phyloP scores from a whole-genome alignment of 345 rosid genomes.

The Dimocarpus longan region DNA sequence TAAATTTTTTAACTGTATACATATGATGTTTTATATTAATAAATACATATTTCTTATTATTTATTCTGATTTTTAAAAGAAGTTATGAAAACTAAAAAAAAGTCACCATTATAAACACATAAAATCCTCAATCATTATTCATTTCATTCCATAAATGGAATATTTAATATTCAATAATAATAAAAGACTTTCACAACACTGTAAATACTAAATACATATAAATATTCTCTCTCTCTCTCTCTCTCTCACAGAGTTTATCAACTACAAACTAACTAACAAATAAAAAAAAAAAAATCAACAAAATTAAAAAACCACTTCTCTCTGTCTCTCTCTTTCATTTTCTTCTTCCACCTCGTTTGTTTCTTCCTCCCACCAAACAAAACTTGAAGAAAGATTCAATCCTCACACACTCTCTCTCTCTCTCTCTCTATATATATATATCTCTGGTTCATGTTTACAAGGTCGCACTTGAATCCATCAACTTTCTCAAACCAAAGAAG shows the following conservation, averaged over 20 bases:
- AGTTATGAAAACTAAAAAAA: no score
- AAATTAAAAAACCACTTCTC: not conserved
- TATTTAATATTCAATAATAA: no score
- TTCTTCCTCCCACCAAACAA: conserved; percentile 8
- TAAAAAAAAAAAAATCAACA: not conserved
- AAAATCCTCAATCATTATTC: not conserved
- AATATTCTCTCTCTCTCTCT: no score
- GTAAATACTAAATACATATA: no score
- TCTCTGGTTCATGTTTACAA: conserved; percentile 22
- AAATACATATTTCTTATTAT: no score
- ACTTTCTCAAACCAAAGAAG: not conserved
- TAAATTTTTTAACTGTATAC: no score
- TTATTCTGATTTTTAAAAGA: no score
- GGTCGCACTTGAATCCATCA: conserved; percentile 8
- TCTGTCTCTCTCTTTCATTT: not conserved
- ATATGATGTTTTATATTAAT: no score
- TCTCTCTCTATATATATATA: not conserved
- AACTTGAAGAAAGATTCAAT: conserved; percentile 16
- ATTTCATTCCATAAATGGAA: not conserved
- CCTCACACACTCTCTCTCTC: not conserved
- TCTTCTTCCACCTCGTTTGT: not conserved
- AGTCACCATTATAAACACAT: not conserved
- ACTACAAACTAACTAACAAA: not conserved
- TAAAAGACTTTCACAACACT: no score
- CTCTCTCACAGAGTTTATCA: not conserved